These are phyloP conservation scores for Penicillium atrosanguineum DNA, from an alignment of 495 filamentous ascomycete genomes.

Conservation along the genomic window DNA sequence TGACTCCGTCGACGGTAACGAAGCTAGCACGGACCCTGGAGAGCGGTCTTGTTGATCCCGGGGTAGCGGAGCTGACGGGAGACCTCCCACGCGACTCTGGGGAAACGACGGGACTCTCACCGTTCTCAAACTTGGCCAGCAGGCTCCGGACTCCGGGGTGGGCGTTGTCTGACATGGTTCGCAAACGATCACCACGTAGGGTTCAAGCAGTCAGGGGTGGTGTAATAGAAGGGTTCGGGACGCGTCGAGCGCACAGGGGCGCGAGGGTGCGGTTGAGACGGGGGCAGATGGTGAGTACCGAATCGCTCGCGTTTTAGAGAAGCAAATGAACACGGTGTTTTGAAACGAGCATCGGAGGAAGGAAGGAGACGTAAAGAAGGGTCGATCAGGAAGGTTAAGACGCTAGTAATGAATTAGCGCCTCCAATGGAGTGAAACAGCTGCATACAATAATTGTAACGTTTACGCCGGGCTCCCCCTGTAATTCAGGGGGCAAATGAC, in stretches of 20 bases:
- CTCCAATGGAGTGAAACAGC: slow-evolving; percentile 22
- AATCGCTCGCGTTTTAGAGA: slow-evolving; percentile 10
- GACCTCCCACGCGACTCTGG: slow-evolving; percentile 74
- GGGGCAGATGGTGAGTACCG: slow-evolving; percentile 2
- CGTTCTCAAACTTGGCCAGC: slow-evolving; percentile 84
- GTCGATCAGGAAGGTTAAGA: slow-evolving; percentile 18
- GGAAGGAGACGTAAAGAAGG: slow-evolving; percentile 20
- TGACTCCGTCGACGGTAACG: slow-evolving; percentile 64
- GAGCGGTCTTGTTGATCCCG: slow-evolving; percentile 55
- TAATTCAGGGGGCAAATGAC: slow-evolving; percentile 2
- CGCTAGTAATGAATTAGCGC: slow-evolving; percentile 27
- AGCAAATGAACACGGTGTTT: slow-evolving; percentile 21
- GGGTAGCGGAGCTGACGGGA: slow-evolving; percentile 52
- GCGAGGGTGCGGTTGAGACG: slow-evolving; percentile 4
- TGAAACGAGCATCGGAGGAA: slow-evolving; percentile 13
- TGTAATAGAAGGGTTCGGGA: slow-evolving; percentile 17
- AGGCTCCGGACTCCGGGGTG: slow-evolving; percentile 65
- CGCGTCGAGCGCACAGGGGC: slow-evolving; percentile 18
- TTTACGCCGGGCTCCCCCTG: not conserved
- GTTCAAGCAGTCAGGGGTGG: slow-evolving; percentile 20
- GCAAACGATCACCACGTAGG: slow-evolving; percentile 1
- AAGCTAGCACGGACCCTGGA: slow-evolving; percentile 84
- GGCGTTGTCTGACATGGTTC: slow-evolving; percentile 48
- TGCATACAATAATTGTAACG: slow-evolving; percentile 2
- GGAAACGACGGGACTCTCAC: slow-evolving; percentile 49